These are phyloP conservation scores for Backusella tuberculispora DNA, from an alignment of 192 early-diverging fungal genomes.

Conservation along the genomic window DNA sequence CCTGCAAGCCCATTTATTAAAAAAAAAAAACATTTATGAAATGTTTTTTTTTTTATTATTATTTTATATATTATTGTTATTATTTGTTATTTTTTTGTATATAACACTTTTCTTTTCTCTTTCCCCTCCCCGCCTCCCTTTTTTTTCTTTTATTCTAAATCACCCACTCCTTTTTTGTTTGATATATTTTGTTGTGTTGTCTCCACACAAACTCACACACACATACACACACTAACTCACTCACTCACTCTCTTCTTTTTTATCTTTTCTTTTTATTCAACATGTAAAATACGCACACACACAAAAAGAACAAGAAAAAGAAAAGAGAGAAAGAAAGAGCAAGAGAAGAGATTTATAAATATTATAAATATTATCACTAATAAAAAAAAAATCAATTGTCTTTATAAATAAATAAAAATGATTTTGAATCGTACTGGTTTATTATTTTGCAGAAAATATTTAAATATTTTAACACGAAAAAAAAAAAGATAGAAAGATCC, in stretches of 20 bases:
- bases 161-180: conserved; percentile 5
- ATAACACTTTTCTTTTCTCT: not conserved
- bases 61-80: not conserved
- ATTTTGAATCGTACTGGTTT: not conserved
- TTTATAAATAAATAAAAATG: conserved; percentile 1
- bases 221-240: not conserved
- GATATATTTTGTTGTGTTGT: conserved; percentile 1
- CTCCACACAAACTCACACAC: not conserved
- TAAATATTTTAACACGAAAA: too few relatives aligned
- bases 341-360: not conserved
- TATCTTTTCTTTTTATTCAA: not conserved
- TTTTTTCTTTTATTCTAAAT: too few relatives aligned
- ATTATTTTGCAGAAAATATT: not conserved
- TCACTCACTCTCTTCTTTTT: not conserved
- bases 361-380: not conserved
- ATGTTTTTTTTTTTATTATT: not conserved
- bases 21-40: not conserved
- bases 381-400: not conserved
- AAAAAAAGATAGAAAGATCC: too few relatives aligned
- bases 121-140: not conserved
- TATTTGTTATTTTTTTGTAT: not conserved
- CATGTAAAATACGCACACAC: not conserved
- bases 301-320: not conserved
- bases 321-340: not conserved
- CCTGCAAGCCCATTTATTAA: conserved; percentile 9